Percentiles rank a stretch among this genome's conserved stretches.
Evolutionary conservation across 192 early-diverging fungal genomes (phyloP).

Genomic region (Coemansia umbellata): DNA sequence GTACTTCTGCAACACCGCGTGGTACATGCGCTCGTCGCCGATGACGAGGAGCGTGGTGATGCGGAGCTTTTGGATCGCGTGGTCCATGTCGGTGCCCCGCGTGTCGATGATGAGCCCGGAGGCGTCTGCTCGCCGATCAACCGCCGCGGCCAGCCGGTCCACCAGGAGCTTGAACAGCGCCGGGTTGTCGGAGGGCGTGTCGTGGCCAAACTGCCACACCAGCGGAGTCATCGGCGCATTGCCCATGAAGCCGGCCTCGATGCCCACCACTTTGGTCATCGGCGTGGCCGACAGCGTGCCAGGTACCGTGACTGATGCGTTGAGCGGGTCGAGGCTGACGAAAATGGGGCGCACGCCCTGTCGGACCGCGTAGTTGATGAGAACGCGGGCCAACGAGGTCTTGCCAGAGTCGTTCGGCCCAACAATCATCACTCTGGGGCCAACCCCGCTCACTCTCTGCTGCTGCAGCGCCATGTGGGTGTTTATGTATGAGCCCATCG

Average conservation of each 20-base stretch:
- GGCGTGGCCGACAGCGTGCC: slow-evolving; percentile 78
- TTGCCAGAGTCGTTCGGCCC: slow-evolving; percentile 94
- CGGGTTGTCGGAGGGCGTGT: slow-evolving; percentile 68
- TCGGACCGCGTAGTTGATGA: slow-evolving; percentile 84
- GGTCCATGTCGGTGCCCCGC: slow-evolving; percentile 66
- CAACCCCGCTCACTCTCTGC: slow-evolving; percentile 18
- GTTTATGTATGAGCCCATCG: slow-evolving; percentile 88
- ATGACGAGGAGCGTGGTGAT: slow-evolving; percentile 85
- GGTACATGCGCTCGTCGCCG: slow-evolving; percentile 92
- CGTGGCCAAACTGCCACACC: slow-evolving; percentile 88
- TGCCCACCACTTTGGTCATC: slow-evolving; percentile 72
- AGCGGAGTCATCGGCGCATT: slow-evolving; percentile 69
- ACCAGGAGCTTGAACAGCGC: slow-evolving; percentile 75
- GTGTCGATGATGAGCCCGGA: slow-evolving; percentile 89
- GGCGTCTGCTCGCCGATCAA: slow-evolving; percentile 58
- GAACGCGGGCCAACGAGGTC: slow-evolving; percentile 76
- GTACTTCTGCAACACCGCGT: slow-evolving; percentile 64
- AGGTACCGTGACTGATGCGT: slow-evolving; percentile 75
- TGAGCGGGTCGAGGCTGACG: slow-evolving; percentile 82
- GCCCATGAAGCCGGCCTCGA: slow-evolving; percentile 72
- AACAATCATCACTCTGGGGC: slow-evolving; percentile 71
- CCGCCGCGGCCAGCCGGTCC: slow-evolving; percentile 56
- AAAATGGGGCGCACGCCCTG: slow-evolving; percentile 72
- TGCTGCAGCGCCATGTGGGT: slow-evolving; percentile 85
- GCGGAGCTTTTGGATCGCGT: slow-evolving; percentile 66